A percentile compares a stretch with the other conserved stretches of the same genome.
Conservation (phyloP, 352 stramenopile species). For the Thraustochytrium striatum region DNA sequence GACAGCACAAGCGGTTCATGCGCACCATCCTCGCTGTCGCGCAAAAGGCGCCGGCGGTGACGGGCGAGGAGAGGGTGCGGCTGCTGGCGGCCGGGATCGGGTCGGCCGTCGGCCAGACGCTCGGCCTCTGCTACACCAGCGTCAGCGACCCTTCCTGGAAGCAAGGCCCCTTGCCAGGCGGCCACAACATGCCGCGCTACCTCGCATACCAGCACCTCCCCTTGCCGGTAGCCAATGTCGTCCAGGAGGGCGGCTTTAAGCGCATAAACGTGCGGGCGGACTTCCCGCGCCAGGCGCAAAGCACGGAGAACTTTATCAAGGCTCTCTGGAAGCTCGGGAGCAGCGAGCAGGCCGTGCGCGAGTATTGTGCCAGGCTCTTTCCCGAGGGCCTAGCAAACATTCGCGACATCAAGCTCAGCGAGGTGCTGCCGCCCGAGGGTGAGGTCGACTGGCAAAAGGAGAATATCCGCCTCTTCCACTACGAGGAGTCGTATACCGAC, state of each 20-base stretch:
- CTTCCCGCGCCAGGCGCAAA: no score
- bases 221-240: no score
- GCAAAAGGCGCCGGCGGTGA: background rate
- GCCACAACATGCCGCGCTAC: background rate
- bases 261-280: slow-evolving; percentile 8
- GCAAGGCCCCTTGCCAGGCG: no score
- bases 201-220: background rate
- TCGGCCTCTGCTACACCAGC: slow-evolving; percentile 35
- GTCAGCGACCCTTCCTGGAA: background rate
- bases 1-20: slow-evolving; percentile 24
- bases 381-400: background rate
- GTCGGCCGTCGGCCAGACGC: slow-evolving; percentile 3
- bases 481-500: background rate
- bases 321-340: background rate
- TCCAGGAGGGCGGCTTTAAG: no score
- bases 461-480: slow-evolving; percentile 20
- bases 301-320: background rate
- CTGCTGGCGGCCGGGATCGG: slow-evolving; percentile 21
- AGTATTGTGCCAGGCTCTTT: no score
- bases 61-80: slow-evolving; percentile 9
- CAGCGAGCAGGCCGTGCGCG: no score
- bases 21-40: slow-evolving; percentile 11
- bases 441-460: slow-evolving; percentile 5
- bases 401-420: background rate
- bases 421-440: background rate